Evolutionary conservation across 2,329 filamentous ascomycete species (phyloP).

Genomic region (Penicillium sp.): DNA sequence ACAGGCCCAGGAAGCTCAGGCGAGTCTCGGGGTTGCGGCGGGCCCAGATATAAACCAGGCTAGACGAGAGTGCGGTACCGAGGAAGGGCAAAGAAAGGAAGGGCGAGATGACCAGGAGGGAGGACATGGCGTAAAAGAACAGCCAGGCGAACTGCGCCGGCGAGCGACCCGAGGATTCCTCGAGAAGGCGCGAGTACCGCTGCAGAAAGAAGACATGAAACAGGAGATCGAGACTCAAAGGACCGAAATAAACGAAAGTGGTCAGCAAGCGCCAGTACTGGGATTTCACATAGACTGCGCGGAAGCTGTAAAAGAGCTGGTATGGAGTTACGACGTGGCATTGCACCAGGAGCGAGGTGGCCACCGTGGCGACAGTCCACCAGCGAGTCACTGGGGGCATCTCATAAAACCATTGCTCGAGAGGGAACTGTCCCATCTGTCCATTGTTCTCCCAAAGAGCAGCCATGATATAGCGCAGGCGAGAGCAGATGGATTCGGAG

Average conservation of each 20-base stretch:
- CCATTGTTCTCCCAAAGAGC: constrained; percentile 43
- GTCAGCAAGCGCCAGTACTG: constrained; percentile 98
- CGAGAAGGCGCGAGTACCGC: constrained; percentile 87
- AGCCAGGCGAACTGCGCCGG: constrained; percentile 95
- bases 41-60: constrained; percentile 96
- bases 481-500: neutral
- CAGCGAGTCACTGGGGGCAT: constrained; percentile 93
- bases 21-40: constrained; percentile 86
- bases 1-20: constrained; percentile 77
- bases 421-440: constrained; percentile 59
- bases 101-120: constrained; percentile 74
- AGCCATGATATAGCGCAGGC: constrained; percentile 31
- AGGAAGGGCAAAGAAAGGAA: constrained; percentile 88
- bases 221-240: constrained; percentile 84
- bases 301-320: constrained; percentile 94
- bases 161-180: constrained; percentile 87
- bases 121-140: constrained; percentile 73
- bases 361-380: constrained; percentile 91
- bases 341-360: constrained; percentile 83
- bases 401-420: constrained; percentile 98
- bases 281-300: constrained; percentile 82
- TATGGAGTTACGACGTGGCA: constrained; percentile 89
- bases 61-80: constrained; percentile 86
- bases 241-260: constrained; percentile 96
- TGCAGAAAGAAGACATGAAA: constrained; percentile 99